phyloP scores from a whole-genome alignment of 371 early-diverging fungal genomes.

The Mortierella sp. region DNA sequence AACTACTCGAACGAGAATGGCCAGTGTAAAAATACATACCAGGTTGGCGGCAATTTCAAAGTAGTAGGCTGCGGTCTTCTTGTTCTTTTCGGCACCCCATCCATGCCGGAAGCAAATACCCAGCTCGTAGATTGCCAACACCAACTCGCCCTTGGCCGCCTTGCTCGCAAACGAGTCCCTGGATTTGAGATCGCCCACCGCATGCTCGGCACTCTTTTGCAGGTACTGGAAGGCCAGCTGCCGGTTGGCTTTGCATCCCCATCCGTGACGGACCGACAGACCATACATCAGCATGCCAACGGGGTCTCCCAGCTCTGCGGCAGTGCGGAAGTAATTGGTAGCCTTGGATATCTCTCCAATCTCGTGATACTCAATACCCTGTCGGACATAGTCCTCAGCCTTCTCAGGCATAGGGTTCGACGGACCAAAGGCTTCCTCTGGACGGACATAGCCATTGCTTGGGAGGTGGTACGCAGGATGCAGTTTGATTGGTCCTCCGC shows the following conservation, averaged over 20 bases:
- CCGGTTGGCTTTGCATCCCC: conserved; percentile 81
- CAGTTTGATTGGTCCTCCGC: conserved; percentile 19
- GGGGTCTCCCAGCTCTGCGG: conserved; percentile 81
- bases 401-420: conserved; percentile 56
- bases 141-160: conserved; percentile 67
- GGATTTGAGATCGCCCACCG: conserved; percentile 70
- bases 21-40: conserved; percentile 29
- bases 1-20: no score
- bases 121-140: conserved; percentile 90
- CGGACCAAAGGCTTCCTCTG: conserved; percentile 52
- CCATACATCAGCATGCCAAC: conserved; percentile 91
- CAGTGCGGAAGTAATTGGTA: conserved; percentile 83
- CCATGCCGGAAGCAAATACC: conserved; percentile 91
- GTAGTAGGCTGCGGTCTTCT: conserved; percentile 86
- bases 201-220: conserved; percentile 83
- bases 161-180: conserved; percentile 53
- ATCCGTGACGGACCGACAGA: conserved; percentile 92
- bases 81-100: conserved; percentile 90
- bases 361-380: conserved; percentile 77
- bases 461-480: conserved; percentile 46
- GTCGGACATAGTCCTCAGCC: conserved; percentile 67
- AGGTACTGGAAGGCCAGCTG: conserved; percentile 76
- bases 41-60: conserved; percentile 91
- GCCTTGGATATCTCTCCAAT: conserved; percentile 82
- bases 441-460: conserved; percentile 48